These are phyloP conservation scores for Xylaria cubensis DNA, from an alignment of 495 filamentous ascomycete genomes.

Conservation along the genomic window DNA sequence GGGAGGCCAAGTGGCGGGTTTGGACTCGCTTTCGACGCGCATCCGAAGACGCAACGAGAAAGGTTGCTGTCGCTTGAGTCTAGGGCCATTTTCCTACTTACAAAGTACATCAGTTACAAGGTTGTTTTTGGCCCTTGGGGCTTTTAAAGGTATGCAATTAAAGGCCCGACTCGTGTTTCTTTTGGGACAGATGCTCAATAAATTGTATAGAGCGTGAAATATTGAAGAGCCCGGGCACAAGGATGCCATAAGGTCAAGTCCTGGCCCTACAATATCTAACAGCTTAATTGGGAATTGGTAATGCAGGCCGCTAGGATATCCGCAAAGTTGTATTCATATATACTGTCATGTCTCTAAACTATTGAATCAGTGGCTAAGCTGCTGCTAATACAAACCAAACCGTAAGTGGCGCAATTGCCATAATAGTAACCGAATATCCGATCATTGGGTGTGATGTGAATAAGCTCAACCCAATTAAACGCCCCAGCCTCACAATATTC, in stretches of 20 bases:
- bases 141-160: neutral
- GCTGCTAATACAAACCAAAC: neutral
- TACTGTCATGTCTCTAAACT: neutral
- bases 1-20: slow-evolving; percentile 31
- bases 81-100: neutral
- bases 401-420: neutral
- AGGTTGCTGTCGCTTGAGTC: neutral
- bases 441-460: neutral
- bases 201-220: neutral
- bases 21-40: slow-evolving; percentile 33
- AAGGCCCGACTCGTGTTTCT: neutral
- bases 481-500: neutral
- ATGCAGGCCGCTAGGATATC: neutral
- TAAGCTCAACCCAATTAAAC: no score
- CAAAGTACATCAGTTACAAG: neutral
- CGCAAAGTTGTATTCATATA: neutral
- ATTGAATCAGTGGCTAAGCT: neutral
- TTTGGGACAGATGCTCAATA: neutral
- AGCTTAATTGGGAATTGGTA: neutral
- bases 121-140: neutral
- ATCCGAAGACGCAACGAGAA: slow-evolving; percentile 9
- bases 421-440: neutral
- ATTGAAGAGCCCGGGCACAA: neutral
- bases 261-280: no score
- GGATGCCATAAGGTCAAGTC: neutral